Percentiles rank a stretch among this genome's conserved stretches.
These are phyloP conservation scores for Neurospora sp. DNA, from an alignment of 2,329 filamentous ascomycete species.

Conservation along the genomic window DNA sequence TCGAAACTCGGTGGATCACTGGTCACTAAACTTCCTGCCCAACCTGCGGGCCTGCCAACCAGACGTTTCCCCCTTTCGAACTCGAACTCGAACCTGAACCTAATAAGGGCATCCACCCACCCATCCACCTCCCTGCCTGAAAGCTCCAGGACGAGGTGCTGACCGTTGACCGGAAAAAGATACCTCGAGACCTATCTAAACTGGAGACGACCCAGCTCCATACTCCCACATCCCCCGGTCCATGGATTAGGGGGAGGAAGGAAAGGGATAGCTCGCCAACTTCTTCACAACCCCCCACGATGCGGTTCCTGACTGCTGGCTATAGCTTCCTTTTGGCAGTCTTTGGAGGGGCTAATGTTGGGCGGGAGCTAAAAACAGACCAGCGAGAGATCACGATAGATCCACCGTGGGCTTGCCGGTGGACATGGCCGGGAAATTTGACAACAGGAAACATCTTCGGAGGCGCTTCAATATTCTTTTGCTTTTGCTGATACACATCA, in stretches of 20 bases:
- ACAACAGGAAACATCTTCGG: conserved; percentile 5
- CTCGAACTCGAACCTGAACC: not conserved
- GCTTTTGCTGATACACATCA: not conserved
- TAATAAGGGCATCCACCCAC: conserved; percentile 7
- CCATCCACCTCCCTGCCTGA: conserved; percentile 3
- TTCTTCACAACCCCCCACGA: not conserved
- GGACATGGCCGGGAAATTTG: conserved; percentile 15
- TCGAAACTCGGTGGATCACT: not conserved
- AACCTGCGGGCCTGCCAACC: not conserved
- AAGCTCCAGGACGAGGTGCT: not conserved
- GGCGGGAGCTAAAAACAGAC: conserved; percentile 21
- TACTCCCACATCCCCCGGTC: conserved; percentile 2
- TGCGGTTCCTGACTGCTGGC: not conserved
- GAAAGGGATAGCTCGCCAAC: not conserved
- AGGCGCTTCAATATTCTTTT: conserved; percentile 10
- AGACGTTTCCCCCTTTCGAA: conserved; percentile 7
- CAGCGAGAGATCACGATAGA: conserved; percentile 10
- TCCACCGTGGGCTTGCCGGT: conserved; percentile 7
- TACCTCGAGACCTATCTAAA: not conserved
- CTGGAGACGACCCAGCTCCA: conserved; percentile 1
- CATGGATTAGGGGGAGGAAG: not conserved
- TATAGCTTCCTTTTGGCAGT: not conserved
- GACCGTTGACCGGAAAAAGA: not conserved
- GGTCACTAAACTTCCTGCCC: not conserved
- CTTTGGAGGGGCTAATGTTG: not conserved